phyloP scores from a whole-genome alignment of 345 rosid species.

The Hevea brasiliensis region DNA sequence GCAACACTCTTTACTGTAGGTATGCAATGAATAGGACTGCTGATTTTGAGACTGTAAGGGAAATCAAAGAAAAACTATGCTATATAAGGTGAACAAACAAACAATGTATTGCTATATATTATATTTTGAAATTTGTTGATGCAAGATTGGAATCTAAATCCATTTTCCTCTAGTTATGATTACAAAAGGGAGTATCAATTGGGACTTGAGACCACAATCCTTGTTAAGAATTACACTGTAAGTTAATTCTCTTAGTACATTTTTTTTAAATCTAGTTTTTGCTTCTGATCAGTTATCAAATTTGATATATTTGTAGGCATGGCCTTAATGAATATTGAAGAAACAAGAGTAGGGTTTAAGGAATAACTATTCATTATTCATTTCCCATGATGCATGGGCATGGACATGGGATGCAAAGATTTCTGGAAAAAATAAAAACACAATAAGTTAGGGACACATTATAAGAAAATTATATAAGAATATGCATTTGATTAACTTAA shows the following conservation, averaged over 20 bases:
- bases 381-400: neutral
- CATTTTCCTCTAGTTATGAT: slow-evolving; percentile 66
- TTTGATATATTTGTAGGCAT: slow-evolving; percentile 2
- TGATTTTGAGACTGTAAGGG: slow-evolving; percentile 96
- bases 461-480: too few species aligned
- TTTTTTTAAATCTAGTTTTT: slow-evolving; percentile 1
- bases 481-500: too few species aligned
- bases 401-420: too few species aligned
- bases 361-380: neutral
- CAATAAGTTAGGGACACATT: too few species aligned
- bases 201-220: slow-evolving; percentile 96
- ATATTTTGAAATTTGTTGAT: slow-evolving; percentile 6
- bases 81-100: slow-evolving; percentile 60
- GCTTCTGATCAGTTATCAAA: neutral
- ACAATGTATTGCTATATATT: slow-evolving; percentile 8
- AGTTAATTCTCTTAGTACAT: slow-evolving; percentile 34
- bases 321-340: neutral
- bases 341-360: neutral
- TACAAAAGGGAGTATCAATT: slow-evolving; percentile 91
- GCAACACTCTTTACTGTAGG: slow-evolving; percentile 42
- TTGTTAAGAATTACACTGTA: slow-evolving; percentile 91
- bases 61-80: slow-evolving; percentile 96
- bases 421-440: too few species aligned
- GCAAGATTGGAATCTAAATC: slow-evolving; percentile 9
- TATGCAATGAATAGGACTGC: slow-evolving; percentile 88